A percentile compares a stretch with the other conserved stretches of the same genome.
Conservation (phyloP, 2,329 filamentous ascomycete genomes). For the Peltaster fructicola region DNA sequence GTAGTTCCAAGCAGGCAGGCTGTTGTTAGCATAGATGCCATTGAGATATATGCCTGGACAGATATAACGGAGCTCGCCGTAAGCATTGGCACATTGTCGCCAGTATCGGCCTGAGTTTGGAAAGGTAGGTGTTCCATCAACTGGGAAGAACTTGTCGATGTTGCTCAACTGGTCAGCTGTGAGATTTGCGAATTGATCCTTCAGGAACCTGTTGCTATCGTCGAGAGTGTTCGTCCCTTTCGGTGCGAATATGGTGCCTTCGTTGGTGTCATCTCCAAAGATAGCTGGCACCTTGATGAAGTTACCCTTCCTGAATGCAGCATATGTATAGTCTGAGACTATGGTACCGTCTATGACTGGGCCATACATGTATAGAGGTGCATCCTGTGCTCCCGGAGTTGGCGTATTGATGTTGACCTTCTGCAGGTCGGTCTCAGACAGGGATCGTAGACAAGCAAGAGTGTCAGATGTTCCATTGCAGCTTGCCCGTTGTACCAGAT, state of each 20-base stretch:
- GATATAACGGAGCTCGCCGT: constrained; percentile 48
- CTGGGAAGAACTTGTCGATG: constrained; percentile 41
- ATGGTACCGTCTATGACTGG: constrained; percentile 34
- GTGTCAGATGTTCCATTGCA: constrained; percentile 26
- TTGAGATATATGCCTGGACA: constrained; percentile 44
- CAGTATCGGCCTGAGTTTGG: constrained; percentile 36
- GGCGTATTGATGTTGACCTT: constrained; percentile 27
- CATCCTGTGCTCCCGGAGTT: constrained; percentile 24
- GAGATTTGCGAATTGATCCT: constrained; percentile 40
- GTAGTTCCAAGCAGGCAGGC: constrained; percentile 44
- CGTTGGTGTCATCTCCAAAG: constrained; percentile 41
- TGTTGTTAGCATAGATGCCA: constrained; percentile 21
- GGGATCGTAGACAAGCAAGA: constrained; percentile 31
- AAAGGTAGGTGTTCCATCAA: constrained; percentile 27
- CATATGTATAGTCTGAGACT: constrained; percentile 32
- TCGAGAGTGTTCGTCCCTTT: constrained; percentile 27
- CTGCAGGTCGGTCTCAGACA: constrained; percentile 29
- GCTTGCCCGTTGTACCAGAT: constrained; percentile 30
- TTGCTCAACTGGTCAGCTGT: constrained; percentile 30
- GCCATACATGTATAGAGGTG: constrained; percentile 34
- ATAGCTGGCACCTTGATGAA: constrained; percentile 38
- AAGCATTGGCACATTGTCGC: constrained; percentile 39
- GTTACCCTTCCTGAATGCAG: constrained; percentile 29
- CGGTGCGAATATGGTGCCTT: constrained; percentile 45
- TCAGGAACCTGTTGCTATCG: constrained; percentile 38